phyloP scores from a whole-genome alignment of 1,284 basidiomycete species.

The Sphagnurus paluster region DNA sequence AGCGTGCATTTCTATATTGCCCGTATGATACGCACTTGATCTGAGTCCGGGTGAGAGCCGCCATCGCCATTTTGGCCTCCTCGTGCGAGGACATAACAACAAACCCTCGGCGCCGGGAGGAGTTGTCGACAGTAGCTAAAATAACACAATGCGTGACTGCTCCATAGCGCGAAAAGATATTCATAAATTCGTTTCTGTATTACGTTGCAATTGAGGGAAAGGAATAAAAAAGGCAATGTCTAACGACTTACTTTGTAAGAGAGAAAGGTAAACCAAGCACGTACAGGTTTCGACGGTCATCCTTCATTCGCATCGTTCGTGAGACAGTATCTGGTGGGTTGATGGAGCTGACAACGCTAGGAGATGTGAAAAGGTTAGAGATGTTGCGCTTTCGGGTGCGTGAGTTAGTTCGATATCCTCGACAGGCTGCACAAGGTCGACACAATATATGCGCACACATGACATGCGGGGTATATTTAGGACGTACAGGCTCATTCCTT shows the following conservation, averaged over 20 bases:
- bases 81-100: slow-evolving; percentile 73
- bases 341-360: slow-evolving; percentile 36
- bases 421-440: no score
- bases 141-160: slow-evolving; percentile 73
- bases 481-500: slow-evolving; percentile 55
- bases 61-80: slow-evolving; percentile 68
- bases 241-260: slow-evolving; percentile 59
- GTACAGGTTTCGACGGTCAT: slow-evolving; percentile 73
- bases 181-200: slow-evolving; percentile 57
- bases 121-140: slow-evolving; percentile 76
- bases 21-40: slow-evolving; percentile 49
- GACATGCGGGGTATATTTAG: slow-evolving; percentile 17
- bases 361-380: slow-evolving; percentile 10
- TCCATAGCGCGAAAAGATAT: slow-evolving; percentile 63
- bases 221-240: not conserved
- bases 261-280: slow-evolving; percentile 78
- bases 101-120: slow-evolving; percentile 76
- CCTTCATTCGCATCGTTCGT: slow-evolving; percentile 34
- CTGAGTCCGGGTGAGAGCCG: slow-evolving; percentile 60
- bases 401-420: no score
- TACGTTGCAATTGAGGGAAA: not conserved
- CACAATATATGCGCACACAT: slow-evolving; percentile 22
- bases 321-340: slow-evolving; percentile 13
- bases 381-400: slow-evolving; percentile 13
- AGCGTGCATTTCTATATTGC: not conserved